phyloP scores from a whole-genome alignment of 305 asterid species.

The Fraxinus latifolia region DNA sequence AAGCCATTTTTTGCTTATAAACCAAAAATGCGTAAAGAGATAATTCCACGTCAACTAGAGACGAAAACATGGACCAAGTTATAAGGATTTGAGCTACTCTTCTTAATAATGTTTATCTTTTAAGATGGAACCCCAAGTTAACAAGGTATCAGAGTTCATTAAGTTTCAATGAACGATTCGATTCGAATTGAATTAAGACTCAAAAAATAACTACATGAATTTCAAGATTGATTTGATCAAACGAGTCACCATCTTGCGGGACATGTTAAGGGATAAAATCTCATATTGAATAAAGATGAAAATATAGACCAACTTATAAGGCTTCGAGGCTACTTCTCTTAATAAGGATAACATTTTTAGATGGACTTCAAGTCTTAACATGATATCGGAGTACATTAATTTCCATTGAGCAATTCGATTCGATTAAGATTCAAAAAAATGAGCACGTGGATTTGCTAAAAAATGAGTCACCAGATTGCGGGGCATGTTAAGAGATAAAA shows the following conservation, averaged over 20 bases:
- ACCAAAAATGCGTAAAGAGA: background rate
- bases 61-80: background rate
- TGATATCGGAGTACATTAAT: too few relatives aligned
- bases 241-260: background rate
- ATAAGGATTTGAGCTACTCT: too few relatives aligned
- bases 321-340: background rate
- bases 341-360: background rate
- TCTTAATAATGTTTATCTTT: background rate
- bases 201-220: too few relatives aligned
- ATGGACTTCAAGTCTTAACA: too few relatives aligned
- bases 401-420: background rate
- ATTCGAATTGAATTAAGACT: too few relatives aligned
- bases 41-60: background rate
- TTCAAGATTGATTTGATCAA: too few relatives aligned
- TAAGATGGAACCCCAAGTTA: background rate
- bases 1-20: background rate
- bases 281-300: too few relatives aligned
- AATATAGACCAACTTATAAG: background rate
- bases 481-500: background rate
- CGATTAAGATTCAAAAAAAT: too few relatives aligned
- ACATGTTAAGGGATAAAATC: too few relatives aligned
- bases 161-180: background rate
- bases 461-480: background rate
- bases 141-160: too few relatives aligned
- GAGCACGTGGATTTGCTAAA: too few relatives aligned